Evolutionary conservation across 208 protist genomes (phyloP), one percentile per base, ranked within the genome.

Genomic region (Phytomonas sp.): DNA sequence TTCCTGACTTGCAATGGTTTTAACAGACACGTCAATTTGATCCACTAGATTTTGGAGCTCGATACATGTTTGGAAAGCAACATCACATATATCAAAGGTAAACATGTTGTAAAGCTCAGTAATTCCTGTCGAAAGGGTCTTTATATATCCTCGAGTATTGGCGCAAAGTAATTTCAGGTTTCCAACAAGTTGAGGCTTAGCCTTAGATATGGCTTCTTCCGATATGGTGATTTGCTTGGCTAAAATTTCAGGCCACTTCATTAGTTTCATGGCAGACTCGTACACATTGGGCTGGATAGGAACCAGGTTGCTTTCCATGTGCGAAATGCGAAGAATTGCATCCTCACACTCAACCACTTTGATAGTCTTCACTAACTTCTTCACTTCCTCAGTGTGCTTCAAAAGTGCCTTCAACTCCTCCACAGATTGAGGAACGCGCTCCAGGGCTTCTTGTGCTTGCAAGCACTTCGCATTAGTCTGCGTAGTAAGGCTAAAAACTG

Each of bases 71-170:
- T 94, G 88, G 8, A 85, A 87, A 29, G 88, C 88, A 68, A 96
- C 91, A 67, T 96, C 87, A 72, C 83, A 88, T 59, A 91, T 91
- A 23, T 96, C 88, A 31, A 94, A 46, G 66, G 82, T 91, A 67
- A 94, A 92, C 73, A 96, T 84, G 51, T 91, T 77, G 70, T 92
- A 85, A 67, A 96, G 75, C 68, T 93, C 88, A 17, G 77, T 85
- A 9, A 96, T 76, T 40, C 91, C 87, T 28, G 81, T 91, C n/a
- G 77, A 72, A 28, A 96, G 73, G 17, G 83, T 90, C 56, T 64
- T 71, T 34, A 91, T 83, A 69, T 90, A 76, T 63, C 78, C 78
- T 7, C 74, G 71, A 26, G 80, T 84, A 36, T 77, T 65, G 15
- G 62, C 72, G 46, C 86, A 81, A 36, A 93, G 77, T 13, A 78